Percentiles rank a stretch among this genome's conserved stretches.
Evolutionary conservation across 2,329 filamentous ascomycete species (phyloP).

Genomic region (Talaromyces albobiverticillius): DNA sequence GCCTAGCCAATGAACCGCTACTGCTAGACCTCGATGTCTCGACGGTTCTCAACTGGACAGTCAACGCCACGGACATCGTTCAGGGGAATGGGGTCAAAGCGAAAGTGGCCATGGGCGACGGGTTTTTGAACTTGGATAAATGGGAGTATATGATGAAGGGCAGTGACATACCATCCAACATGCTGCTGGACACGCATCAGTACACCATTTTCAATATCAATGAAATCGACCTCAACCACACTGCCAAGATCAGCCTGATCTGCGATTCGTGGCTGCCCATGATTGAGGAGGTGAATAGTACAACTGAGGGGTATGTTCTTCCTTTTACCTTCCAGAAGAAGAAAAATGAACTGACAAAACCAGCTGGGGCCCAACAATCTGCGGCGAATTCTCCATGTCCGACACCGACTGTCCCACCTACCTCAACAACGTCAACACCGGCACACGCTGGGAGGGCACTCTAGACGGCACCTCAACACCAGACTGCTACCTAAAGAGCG

Average conservation of each 20-base stretch:
- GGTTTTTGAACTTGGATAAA: constrained; percentile 85
- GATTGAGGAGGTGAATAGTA: constrained; percentile 68
- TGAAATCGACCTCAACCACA: constrained; percentile 78
- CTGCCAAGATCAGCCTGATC: constrained; percentile 80
- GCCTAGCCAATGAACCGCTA: constrained; percentile 87
- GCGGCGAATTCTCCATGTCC: constrained; percentile 96
- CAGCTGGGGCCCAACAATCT: constrained; percentile 83
- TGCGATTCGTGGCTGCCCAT: constrained; percentile 85
- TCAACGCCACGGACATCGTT: constrained; percentile 67
- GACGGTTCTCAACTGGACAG: constrained; percentile 76
- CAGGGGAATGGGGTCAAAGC: constrained; percentile 71
- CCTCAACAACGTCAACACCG: constrained; percentile 85
- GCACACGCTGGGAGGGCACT: constrained; percentile 82
- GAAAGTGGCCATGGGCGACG: constrained; percentile 84
- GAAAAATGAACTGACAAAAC: neutral
- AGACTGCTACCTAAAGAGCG: constrained; percentile 59
- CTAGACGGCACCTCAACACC: constrained; percentile 45
- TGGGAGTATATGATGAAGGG: constrained; percentile 79
- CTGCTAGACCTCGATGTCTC: constrained; percentile 69
- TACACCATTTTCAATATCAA: constrained; percentile 96
- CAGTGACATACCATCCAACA: constrained; percentile 60
- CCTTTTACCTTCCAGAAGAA: neutral
- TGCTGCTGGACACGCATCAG: constrained; percentile 95
- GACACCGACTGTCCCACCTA: constrained; percentile 89
- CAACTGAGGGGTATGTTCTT: constrained; percentile 58